Conservation (phyloP, 2,329 filamentous ascomycete genomes). For the Colletotrichum sp. region DNA sequence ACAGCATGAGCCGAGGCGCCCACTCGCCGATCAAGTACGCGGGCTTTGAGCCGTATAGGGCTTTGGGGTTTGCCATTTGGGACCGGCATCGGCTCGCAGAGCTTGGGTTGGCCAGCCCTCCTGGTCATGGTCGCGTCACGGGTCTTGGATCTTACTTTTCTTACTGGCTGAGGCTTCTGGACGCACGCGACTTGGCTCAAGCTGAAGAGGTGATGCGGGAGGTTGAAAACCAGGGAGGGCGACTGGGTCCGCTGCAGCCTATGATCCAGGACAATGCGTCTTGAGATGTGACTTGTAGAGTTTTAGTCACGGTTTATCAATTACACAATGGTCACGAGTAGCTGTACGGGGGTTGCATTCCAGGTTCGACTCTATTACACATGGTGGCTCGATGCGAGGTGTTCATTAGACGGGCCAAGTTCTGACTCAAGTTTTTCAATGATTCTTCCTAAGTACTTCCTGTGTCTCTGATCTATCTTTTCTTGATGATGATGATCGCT, state of each 20-base stretch:
- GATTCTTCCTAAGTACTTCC: rapidly evolving
- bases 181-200: neutral
- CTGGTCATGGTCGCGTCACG: neutral
- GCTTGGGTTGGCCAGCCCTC: conserved; percentile 1
- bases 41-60: conserved; percentile 3
- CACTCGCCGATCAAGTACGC: conserved; percentile 17
- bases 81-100: neutral
- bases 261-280: conserved; percentile 17
- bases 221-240: neutral
- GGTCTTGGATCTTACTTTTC: conserved; percentile 6
- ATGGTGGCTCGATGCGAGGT: rapidly evolving
- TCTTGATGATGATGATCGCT: neutral
- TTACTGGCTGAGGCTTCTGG: neutral
- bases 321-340: rapidly evolving
- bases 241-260: conserved; percentile 4
- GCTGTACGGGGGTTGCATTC: rapidly evolving
- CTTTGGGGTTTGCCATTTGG: conserved; percentile 11
- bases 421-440: neutral
- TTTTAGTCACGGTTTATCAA: rapidly evolving
- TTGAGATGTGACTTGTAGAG: neutral
- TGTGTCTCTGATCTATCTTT: neutral
- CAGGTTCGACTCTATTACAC: neutral
- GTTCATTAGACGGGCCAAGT: neutral
- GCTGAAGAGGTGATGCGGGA: conserved; percentile 4
- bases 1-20: conserved; percentile 6